Evolutionary conservation across 2,329 filamentous ascomycete genomes (phyloP), one percentile per base, ranked within the genome.

Genomic region (Canariomyces notabilis): DNA sequence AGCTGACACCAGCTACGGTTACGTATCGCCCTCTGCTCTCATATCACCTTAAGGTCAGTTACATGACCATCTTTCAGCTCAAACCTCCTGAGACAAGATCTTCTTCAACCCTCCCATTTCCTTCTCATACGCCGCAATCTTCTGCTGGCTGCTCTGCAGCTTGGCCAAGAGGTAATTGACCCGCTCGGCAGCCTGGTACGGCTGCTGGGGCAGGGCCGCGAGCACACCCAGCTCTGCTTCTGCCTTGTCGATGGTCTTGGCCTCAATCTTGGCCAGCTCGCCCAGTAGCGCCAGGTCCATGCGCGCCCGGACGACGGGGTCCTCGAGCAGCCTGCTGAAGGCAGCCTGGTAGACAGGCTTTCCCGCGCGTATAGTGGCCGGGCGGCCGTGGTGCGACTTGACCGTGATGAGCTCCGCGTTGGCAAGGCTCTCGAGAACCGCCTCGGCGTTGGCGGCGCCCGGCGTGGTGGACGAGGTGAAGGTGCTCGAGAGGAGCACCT

Each of bases 271-370:
- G 19, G 82, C 79, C 46, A 87, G 68, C 61, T 91, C 83, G 0
- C 72, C 74, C 18, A 94, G 59, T 15, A 89, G 73, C 1, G 79
- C 77, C 9, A 94, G 70, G 59, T 89, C 83, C 64, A 96, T 78
- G 54, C 83, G 80, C 29, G 85, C 83, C 34, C 76, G 75, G 34
- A 96, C 72, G 1, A 89, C 87, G 6, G 75, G 72, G 61, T 96
- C 90, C 37, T 79, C 69, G 0, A 82, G 76, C 31, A 96, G 69
- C 31, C 79, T 73, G 49, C 76, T 75, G 68, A 97, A 97, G 0
- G 90, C 90, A 1, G 90, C 82, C 48, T 83, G 80, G 65, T 91
- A 94, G 20, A 97, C 85, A 0, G 91, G 90, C 60, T 87, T 89
- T 18, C 89, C 89, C 0, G 89, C 85, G 44, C 77, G 82, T 63